Evolutionary conservation across 768 basidiomycete genomes (phyloP).

Genomic region (Rhizopogon vulgaris): DNA sequence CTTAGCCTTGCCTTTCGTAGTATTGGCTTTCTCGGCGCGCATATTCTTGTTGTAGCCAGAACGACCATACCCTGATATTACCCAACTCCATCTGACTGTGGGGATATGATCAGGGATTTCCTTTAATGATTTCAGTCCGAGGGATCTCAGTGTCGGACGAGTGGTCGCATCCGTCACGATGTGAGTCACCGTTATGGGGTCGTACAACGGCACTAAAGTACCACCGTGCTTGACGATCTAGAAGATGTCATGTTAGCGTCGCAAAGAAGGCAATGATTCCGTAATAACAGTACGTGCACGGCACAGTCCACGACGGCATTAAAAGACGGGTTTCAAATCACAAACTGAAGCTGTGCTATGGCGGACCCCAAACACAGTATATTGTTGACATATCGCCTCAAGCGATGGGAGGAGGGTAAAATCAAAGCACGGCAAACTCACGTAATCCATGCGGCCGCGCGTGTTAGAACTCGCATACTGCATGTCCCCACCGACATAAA

Average conservation of each 20-base stretch:
- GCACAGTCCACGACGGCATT: not conserved
- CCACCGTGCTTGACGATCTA: constrained; percentile 66
- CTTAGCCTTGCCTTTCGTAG: constrained; percentile 10
- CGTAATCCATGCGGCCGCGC: constrained; percentile 53
- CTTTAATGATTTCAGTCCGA: constrained; percentile 43
- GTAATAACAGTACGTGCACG: not conserved
- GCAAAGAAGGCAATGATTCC: not conserved
- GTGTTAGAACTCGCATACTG: constrained; percentile 44
- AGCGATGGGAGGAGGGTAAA: constrained; percentile 1
- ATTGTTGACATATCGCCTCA: not conserved
- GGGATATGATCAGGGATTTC: constrained; percentile 65
- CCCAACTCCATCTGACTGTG: constrained; percentile 61
- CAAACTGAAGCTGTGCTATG: not conserved
- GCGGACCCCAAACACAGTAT: not conserved
- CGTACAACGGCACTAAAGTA: constrained; percentile 51
- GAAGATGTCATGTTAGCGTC: not conserved
- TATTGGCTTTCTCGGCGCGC: constrained; percentile 1
- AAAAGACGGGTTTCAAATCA: not conserved
- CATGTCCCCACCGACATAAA: constrained; percentile 56
- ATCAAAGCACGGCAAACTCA: constrained; percentile 29
- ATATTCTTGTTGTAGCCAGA: constrained; percentile 11
- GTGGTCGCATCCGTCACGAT: constrained; percentile 48
- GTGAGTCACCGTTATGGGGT: constrained; percentile 54
- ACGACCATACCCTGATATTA: constrained; percentile 34
- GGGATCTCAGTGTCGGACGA: constrained; percentile 24